Conservation (phyloP, 257 asterid genomes). For the Solanum lycopersicoides region DNA sequence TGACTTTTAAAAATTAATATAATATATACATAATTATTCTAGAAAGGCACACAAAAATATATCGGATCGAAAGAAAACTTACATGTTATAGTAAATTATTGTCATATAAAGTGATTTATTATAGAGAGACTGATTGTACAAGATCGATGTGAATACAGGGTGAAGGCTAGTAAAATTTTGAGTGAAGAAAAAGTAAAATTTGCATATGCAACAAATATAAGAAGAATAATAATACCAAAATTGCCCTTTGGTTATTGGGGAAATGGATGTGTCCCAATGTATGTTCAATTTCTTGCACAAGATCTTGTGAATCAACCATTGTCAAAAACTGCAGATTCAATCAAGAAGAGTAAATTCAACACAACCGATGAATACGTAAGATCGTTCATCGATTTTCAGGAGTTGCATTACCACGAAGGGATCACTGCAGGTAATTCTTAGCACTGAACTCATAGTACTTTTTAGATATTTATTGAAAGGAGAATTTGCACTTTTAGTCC, state of each 20-base stretch:
- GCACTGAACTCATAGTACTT: not conserved
- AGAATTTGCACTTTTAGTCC: not conserved
- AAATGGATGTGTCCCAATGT: constrained; percentile 84
- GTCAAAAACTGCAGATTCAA: constrained; percentile 39
- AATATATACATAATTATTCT: not conserved
- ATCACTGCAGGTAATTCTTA: constrained; percentile 26
- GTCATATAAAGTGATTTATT: not conserved
- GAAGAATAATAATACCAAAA: constrained; percentile 45
- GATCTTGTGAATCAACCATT: constrained; percentile 48
- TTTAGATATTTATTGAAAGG: not conserved
- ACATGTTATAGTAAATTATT: not conserved
- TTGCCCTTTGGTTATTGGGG: constrained; percentile 80
- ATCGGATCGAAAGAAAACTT: not conserved
- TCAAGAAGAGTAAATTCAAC: constrained; percentile 62
- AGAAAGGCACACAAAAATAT: not conserved
- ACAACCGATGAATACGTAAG: constrained; percentile 43
- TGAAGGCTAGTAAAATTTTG: constrained; percentile 20
- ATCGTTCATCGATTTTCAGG: constrained; percentile 64
- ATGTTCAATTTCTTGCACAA: constrained; percentile 42
- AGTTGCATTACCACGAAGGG: constrained; percentile 48
- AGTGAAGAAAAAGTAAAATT: constrained; percentile 50
- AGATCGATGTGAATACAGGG: constrained; percentile 20
- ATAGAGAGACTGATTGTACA: too few relatives aligned
- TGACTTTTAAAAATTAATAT: not conserved
- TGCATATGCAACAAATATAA: constrained; percentile 53